Conservation (phyloP, 768 basidiomycete species). For the Hericium rajendrae region DNA sequence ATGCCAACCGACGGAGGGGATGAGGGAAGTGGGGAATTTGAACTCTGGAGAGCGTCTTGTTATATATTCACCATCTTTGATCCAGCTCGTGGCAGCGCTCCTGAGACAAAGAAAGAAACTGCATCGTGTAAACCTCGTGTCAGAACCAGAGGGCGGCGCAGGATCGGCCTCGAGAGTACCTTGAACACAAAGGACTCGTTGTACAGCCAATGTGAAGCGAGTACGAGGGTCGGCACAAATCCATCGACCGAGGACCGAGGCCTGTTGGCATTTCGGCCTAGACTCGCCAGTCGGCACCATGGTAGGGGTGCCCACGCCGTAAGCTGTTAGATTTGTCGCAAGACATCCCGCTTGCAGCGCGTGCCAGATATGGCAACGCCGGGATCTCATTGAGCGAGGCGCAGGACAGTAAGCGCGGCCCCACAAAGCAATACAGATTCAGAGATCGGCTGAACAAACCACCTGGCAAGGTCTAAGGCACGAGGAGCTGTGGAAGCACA, state of each 20-base stretch:
- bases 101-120: not conserved
- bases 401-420: not conserved
- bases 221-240: not conserved
- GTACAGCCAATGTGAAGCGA: not conserved
- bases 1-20: not conserved
- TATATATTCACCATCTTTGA: not conserved
- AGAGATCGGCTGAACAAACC: no score
- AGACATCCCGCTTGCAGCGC: not conserved
- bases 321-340: not conserved
- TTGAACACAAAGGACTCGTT: not conserved
- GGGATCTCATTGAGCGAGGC: not conserved
- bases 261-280: not conserved
- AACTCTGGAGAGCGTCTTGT: not conserved
- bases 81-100: not conserved
- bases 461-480: no score
- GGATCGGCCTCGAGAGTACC: not conserved
- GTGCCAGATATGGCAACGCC: not conserved
- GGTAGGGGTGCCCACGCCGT: not conserved
- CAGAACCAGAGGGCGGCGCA: not conserved
- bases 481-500: not conserved
- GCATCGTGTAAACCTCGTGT: constrained; percentile 1
- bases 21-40: not conserved
- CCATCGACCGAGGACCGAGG: not conserved
- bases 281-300: not conserved
- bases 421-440: not conserved